phyloP scores from a whole-genome alignment of 106 monocot species.

The Agapanthus africanus region DNA sequence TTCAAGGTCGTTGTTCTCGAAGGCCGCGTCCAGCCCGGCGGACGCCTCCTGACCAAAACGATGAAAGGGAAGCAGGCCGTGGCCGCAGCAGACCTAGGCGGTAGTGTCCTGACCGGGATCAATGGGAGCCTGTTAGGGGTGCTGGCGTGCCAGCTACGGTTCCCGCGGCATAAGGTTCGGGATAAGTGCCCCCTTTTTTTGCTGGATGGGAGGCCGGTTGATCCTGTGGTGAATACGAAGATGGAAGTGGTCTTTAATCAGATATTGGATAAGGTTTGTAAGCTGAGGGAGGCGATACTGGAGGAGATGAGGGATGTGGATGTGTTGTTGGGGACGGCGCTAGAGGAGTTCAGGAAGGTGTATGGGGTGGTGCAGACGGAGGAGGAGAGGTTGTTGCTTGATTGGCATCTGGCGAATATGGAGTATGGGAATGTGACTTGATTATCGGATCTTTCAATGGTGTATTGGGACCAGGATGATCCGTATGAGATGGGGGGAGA shows the following conservation, averaged over 20 bases:
- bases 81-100: conserved; percentile 84
- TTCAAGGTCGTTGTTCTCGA: conserved; percentile 78
- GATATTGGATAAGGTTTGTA: conserved; percentile 90
- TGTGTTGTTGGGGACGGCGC: conserved; percentile 64
- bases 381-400: conserved; percentile 85
- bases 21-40: conserved; percentile 75
- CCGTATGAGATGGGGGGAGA: conserved; percentile 99
- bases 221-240: conserved; percentile 44
- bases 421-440: conserved; percentile 91
- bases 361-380: conserved; percentile 37
- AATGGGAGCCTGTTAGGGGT: conserved; percentile 91
- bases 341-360: conserved; percentile 72
- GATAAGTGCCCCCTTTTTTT: conserved; percentile 90
- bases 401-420: conserved; percentile 97
- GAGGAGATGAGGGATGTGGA: conserved; percentile 66
- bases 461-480: conserved; percentile 98
- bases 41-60: conserved; percentile 68
- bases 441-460: conserved; percentile 85
- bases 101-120: conserved; percentile 95
- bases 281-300: conserved; percentile 51
- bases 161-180: conserved; percentile 87
- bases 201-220: conserved; percentile 67
- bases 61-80: conserved; percentile 36
- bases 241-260: conserved; percentile 78
- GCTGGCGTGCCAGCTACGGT: conserved; percentile 73